Evolutionary conservation across 1,284 basidiomycete species (phyloP), one percentile per base, ranked within the genome.

Genomic region (Entoloma clypeatum): DNA sequence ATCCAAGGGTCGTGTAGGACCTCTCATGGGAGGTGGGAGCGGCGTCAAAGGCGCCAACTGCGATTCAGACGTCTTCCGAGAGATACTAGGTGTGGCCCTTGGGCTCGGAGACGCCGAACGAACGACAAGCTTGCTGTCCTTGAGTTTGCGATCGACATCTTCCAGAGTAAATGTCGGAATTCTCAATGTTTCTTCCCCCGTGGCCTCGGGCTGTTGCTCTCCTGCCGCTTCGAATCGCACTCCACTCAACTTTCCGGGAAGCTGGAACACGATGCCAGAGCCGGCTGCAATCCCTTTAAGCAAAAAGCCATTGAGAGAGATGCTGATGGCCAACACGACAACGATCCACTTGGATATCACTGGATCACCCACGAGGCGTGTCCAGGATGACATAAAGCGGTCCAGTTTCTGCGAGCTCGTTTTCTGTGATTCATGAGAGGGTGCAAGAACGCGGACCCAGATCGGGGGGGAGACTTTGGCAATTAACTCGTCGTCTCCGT

Each of bases 331-430:
- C 23, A 99, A 79, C 11, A 88, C 74, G 39, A 93, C 73, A 41
- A 97, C 88, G 55, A 99, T 95, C 90, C 92, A 96, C 70, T 99
- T 99, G 57, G 82, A 86, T 52, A 99, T 69, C 41, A 98, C 81
- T 0, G 95, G 95, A 59, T 99, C 95, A 22, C 92, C 92, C 39
- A 97, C 92, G 49, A 98, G 80, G n/a, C 74, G 71, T 6, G 91
- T 92, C 95, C 94, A 98, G n/a, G 81, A 77, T 27, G 80, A 81
- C 86, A 97, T 91, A 70, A 96, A 92, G 48, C 80, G 75, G 51
- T 96, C 92, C 48, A 96, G 46, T 4, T 59, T 47, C 38, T 62
- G 60, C 2, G 54, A 57, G 36, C 47, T 24, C 16, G 36, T 39
- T 11, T 43, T 33, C 22, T 26, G 21, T 25, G 40, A 23, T 43